Percentiles rank a stretch among this genome's conserved stretches.
Conservation (phyloP, 2,329 filamentous ascomycete genomes). For the Ophiostoma sp. region DNA sequence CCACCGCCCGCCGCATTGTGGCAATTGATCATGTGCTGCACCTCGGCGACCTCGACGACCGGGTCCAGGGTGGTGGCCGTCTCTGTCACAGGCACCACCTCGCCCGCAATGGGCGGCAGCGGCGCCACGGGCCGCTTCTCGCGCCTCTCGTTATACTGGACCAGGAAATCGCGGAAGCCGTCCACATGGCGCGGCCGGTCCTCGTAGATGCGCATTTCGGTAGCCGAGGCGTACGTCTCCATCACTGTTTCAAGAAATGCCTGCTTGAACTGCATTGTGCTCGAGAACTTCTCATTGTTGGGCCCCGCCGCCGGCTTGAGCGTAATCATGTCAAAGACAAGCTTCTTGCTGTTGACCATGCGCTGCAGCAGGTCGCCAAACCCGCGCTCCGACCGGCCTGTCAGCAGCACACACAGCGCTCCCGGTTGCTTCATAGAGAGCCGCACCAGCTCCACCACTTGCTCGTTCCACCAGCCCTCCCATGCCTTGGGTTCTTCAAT, state of each 20-base stretch:
- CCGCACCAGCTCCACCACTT: constrained; percentile 75
- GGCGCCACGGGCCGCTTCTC: constrained; percentile 1
- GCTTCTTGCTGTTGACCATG: constrained; percentile 73
- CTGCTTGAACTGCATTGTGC: constrained; percentile 92
- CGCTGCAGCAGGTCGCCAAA: constrained; percentile 79
- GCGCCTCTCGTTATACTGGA: constrained; percentile 64
- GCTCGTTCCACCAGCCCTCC: constrained; percentile 97
- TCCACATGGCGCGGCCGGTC: constrained; percentile 69
- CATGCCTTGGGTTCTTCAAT: constrained; percentile 81
- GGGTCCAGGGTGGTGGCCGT: constrained; percentile 72
- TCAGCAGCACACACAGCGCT: constrained; percentile 81
- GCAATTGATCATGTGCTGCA: constrained; percentile 84
- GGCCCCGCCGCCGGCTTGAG: constrained; percentile 85
- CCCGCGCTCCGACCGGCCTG: constrained; percentile 74
- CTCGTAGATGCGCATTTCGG: constrained; percentile 78
- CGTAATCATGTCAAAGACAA: constrained; percentile 85
- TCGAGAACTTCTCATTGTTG: constrained; percentile 72
- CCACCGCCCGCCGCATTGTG: constrained; percentile 68
- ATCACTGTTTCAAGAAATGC: constrained; percentile 76
- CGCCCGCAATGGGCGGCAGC: constrained; percentile 67
- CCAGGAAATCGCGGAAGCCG: constrained; percentile 82
- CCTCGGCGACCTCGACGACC: constrained; percentile 74
- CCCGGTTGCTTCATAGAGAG: constrained; percentile 83
- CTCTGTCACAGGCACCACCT: constrained; percentile 86
- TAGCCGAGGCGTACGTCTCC: constrained; percentile 78